phyloP scores from a whole-genome alignment of 1,139 yeast genomes.

The Candida sanyaensis region DNA sequence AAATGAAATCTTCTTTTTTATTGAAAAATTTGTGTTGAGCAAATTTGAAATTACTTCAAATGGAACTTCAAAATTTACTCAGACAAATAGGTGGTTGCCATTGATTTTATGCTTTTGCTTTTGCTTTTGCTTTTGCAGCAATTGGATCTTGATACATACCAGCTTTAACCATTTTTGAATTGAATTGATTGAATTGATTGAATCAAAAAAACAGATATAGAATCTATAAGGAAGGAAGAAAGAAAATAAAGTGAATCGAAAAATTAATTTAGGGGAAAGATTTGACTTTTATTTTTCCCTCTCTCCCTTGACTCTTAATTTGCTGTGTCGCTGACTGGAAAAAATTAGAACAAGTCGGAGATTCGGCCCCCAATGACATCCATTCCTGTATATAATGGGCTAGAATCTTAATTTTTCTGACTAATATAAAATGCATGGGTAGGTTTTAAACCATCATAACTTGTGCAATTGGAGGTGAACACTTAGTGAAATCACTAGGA shows the following conservation, averaged over 20 bases:
- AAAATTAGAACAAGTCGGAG: no score
- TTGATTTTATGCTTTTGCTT: background rate
- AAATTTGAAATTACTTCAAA: background rate
- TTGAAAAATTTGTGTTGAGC: background rate
- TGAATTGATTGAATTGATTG: background rate
- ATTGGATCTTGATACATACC: slow-evolving; percentile 24
- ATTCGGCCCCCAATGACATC: no score
- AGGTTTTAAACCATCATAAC: no score
- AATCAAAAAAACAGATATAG: background rate
- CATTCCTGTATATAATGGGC: no score
- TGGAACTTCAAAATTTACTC: background rate
- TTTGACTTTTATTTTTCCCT: no score
- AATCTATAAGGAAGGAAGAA: background rate
- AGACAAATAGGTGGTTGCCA: background rate
- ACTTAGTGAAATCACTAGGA: no score
- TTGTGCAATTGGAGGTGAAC: no score
- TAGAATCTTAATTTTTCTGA: no score
- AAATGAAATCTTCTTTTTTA: no score
- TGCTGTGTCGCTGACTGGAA: background rate
- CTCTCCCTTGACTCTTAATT: background rate
- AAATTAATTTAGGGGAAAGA: no score
- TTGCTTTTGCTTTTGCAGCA: background rate
- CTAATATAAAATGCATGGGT: no score
- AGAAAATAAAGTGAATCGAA: background rate
- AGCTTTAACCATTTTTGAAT: slow-evolving; percentile 33